Evolutionary conservation across 2,329 filamentous ascomycete genomes (phyloP), one percentile per base, ranked within the genome.

Genomic region (Aspergillus novofumigatus): DNA sequence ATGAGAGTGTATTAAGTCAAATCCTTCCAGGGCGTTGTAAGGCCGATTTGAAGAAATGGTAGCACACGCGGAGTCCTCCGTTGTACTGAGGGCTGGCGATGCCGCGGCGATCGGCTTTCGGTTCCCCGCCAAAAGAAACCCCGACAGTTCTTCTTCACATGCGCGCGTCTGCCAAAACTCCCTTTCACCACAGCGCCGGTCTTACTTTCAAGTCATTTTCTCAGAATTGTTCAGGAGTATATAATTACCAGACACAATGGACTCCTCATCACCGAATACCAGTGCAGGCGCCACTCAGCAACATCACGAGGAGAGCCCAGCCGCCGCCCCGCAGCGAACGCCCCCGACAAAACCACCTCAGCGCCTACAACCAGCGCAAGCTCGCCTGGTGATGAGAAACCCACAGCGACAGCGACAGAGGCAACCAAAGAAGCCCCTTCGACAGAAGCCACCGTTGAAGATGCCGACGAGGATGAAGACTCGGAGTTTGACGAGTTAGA

Each of bases 401-500:
- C 28, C 50, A 20, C 51, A 52, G 17, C 55, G 8, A 49, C 52
- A 28, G 53, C 11, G 11, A 6, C 32, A 55, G 21, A 25, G 25
- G 49, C 56, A 32, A 41, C 55, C 51, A 29, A 29, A 4, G 56
- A 47, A 49, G n/a, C 52, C 45, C 28, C 44, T 55, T 54, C 60
- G 51, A 49, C 49, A 48, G 38, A 29, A 21, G n/a, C n/a, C 3
- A 29, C 45, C 35, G 29, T 57, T 44, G 44, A 60, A 25, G 62
- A 65, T 26, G 32, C 11, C 4, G 83, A 82, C 23, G 83, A 89
- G 64, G 86, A 89, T 17, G 88, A 92, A 21, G 93, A 97, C 68
- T 93, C 92, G 6, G 93, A 97, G 63, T 92, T 96, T 75, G 94
- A 97, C 69, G 94, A 97, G 68, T 80, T 99, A 48, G 94, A 99